phyloP scores from a whole-genome alignment of 371 early-diverging fungal species.

The Mycotypha africana region DNA sequence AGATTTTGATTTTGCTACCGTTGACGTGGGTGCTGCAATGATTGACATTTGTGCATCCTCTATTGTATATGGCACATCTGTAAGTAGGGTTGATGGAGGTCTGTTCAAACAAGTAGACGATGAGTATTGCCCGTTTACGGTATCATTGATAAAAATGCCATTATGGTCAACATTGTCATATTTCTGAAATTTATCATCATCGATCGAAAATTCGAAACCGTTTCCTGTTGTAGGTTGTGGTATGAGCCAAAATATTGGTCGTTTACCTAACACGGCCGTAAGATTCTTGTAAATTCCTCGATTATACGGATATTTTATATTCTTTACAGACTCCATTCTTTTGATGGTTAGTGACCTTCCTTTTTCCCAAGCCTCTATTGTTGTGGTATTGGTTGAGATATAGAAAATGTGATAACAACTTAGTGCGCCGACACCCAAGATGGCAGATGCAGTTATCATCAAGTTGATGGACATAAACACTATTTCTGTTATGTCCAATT shows the following conservation, averaged over 20 bases:
- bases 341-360: constrained; percentile 77
- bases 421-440: constrained; percentile 78
- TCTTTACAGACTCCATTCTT: constrained; percentile 48
- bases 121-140: constrained; percentile 1
- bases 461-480: constrained; percentile 64
- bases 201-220: constrained; percentile 69
- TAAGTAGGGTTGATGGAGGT: constrained; percentile 5
- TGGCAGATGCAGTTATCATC: constrained; percentile 57
- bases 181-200: too few species aligned
- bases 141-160: constrained; percentile 20
- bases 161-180: constrained; percentile 2
- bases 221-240: constrained; percentile 61
- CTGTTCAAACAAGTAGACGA: constrained; percentile 9
- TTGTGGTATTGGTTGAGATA: constrained; percentile 84
- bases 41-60: neutral
- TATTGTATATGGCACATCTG: too few species aligned
- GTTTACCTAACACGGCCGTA: constrained; percentile 69
- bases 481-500: constrained; percentile 55
- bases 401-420: constrained; percentile 82
- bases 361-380: constrained; percentile 88
- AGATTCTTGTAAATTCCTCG: constrained; percentile 78
- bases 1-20: constrained; percentile 27
- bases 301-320: constrained; percentile 83
- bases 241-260: constrained; percentile 65
- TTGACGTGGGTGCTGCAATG: constrained; percentile 6